phyloP scores from a whole-genome alignment of 1,284 basidiomycete genomes.

The Ustilago bromivora region DNA sequence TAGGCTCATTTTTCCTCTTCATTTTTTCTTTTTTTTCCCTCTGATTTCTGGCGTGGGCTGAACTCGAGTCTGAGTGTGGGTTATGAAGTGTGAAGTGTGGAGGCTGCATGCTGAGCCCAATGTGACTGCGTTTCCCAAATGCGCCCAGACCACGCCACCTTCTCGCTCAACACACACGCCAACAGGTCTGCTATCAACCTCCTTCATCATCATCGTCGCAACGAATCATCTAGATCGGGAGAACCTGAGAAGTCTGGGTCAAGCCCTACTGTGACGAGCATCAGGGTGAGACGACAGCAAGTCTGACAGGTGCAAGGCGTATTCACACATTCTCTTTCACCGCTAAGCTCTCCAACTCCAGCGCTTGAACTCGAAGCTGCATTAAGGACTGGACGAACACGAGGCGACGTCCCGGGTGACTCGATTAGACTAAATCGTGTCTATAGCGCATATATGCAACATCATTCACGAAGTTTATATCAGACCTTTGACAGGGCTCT shows the following conservation, averaged over 20 bases:
- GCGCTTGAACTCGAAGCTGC: not conserved
- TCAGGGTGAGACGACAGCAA: not conserved
- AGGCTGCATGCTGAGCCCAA: slow-evolving; percentile 36
- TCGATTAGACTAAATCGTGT: not conserved
- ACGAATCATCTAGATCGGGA: not conserved
- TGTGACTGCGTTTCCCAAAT: not conserved
- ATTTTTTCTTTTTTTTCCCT: not conserved
- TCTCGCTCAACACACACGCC: not conserved
- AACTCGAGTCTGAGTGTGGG: slow-evolving; percentile 14
- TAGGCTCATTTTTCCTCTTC: slow-evolving; percentile 2
- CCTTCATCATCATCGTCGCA: not conserved
- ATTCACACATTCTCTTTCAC: not conserved
- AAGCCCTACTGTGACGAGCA: not conserved
- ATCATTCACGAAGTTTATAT: not conserved
- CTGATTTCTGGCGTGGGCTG: not conserved
- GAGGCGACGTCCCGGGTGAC: not conserved
- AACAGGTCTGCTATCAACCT: not conserved
- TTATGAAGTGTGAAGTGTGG: not conserved
- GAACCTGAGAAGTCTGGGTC: not conserved
- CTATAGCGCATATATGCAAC: not conserved
- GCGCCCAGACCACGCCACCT: not conserved
- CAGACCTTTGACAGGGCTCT: slow-evolving; percentile 1
- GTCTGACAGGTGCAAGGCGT: not conserved
- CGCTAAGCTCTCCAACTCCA: not conserved
- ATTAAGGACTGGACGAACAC: not conserved